Evolutionary conservation across 2,329 filamentous ascomycete genomes (phyloP).

Genomic region (Tolypocladium ovalisporum): DNA sequence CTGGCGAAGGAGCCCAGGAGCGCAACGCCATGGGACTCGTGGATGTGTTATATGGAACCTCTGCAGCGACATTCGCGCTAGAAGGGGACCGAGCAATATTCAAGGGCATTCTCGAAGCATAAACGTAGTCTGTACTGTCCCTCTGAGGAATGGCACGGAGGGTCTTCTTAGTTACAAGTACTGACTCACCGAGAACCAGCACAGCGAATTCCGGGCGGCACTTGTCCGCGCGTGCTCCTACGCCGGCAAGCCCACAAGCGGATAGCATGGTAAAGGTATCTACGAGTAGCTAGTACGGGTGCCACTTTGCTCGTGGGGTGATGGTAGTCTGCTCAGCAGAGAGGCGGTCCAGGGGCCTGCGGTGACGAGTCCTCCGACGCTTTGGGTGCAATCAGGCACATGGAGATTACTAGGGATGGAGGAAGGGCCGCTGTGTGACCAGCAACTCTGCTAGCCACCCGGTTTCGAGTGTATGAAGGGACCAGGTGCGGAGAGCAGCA

Average conservation of each 20-base stretch:
- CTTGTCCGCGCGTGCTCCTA: background rate
- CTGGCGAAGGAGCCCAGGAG: background rate
- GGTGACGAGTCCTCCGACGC: background rate
- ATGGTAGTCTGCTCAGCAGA: background rate
- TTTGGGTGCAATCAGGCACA: background rate
- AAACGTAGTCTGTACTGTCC: background rate
- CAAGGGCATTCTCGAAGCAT: background rate
- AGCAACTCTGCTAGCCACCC: background rate
- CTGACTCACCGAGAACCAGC: background rate
- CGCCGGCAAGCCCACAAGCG: background rate
- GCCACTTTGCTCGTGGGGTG: background rate
- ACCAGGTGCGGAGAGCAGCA: background rate
- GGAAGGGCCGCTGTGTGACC: background rate
- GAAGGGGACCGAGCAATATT: background rate
- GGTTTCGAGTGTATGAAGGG: constrained; percentile 1
- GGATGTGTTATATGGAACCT: background rate
- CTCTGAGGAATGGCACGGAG: background rate
- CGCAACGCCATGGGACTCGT: background rate
- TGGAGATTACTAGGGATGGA: background rate
- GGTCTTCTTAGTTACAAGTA: constrained; percentile 1
- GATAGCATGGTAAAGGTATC: background rate
- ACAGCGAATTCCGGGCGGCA: background rate
- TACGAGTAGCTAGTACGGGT: background rate
- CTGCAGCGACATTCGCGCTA: background rate
- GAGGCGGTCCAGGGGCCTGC: background rate